Evolutionary conservation across 371 early-diverging fungal genomes (phyloP).

Genomic region (Mortierella sp.): DNA sequence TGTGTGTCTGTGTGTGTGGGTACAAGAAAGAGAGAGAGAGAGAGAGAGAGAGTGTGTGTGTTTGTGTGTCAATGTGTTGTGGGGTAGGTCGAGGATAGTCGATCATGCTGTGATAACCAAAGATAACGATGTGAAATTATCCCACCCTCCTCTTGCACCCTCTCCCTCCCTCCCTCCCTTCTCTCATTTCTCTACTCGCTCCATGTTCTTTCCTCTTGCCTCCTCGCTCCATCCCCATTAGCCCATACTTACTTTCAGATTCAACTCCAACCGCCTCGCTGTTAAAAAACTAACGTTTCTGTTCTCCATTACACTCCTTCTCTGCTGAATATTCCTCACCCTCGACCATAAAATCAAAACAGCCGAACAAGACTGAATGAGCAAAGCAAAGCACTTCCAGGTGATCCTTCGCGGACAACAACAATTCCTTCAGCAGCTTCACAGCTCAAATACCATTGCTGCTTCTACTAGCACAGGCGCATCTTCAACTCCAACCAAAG

Average conservation of each 20-base stretch:
- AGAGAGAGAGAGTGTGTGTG: background rate
- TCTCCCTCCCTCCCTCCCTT: background rate
- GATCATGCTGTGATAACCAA: background rate
- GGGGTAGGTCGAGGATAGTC: background rate
- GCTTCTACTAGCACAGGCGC: conserved; percentile 2
- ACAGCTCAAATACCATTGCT: conserved; percentile 6
- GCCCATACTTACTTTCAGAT: too few relatives aligned
- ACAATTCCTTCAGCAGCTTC: conserved; percentile 34
- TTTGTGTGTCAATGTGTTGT: background rate
- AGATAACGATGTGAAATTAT: background rate
- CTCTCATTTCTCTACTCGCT: conserved; percentile 1
- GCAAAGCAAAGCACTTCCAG: conserved; percentile 49
- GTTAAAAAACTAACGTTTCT: too few relatives aligned
- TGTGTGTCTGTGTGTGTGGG: background rate
- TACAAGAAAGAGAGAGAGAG: conserved; percentile 1
- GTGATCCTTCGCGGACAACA: conserved; percentile 41
- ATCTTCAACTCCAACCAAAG: conserved; percentile 2
- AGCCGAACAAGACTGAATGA: conserved; percentile 24
- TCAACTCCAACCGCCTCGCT: too few relatives aligned
- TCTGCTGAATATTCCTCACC: background rate
- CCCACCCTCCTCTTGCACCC: background rate
- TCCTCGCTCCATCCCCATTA: too few relatives aligned
- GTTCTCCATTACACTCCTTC: background rate
- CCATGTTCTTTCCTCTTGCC: background rate
- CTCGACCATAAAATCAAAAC: background rate